Evolutionary conservation across 306 rosid genomes (phyloP), one percentile per base, ranked within the genome.

Genomic region (Comarum palustre): DNA sequence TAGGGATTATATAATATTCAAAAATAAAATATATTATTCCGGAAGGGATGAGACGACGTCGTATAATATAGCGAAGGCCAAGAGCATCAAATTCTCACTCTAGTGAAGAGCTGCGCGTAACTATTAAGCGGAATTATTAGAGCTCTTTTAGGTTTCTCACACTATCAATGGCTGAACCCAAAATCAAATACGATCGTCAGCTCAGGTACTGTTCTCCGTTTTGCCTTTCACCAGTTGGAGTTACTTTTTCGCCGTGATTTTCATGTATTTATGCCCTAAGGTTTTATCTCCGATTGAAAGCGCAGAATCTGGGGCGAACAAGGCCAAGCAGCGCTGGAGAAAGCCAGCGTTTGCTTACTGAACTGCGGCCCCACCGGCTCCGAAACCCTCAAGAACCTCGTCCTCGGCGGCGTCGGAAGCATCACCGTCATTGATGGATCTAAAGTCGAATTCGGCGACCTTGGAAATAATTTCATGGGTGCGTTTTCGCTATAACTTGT

Each of bases 301-400:
- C 55, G 79, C 85, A 90, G 96, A 83, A 90, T 90, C 79, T 90
- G 96, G 96, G 96, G 96, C 59, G 93, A 90, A 14, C 96, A 86
- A 46, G 96, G 96, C 55, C 96, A 90, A 66, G 81, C 86, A 27
- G 92, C 93, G 45, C 96, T 87, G 58, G 92, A 90, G 90, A 87
- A 87, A 72, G 91, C 97, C 62, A 92, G 89, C 70, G 82, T 92
- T 68, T 92, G 97, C 82, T 80, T 89, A 61, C 96, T 94, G 58
- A 94, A 94, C 74, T 91, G 97, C 57, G 97, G 99, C 57, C 99
- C 99, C 65, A 94, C 99, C 12, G 99, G 99, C 66, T 91, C 99
- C 25, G 99, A 94, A 82, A 84, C 97, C 38, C 83, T 94, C 32
- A 94, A 87, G 79, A 87, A 88, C 81, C 97, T 94, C 61, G 99